Conservation (phyloP, 1,284 basidiomycete species). For the Nidula niveotomentosa region DNA sequence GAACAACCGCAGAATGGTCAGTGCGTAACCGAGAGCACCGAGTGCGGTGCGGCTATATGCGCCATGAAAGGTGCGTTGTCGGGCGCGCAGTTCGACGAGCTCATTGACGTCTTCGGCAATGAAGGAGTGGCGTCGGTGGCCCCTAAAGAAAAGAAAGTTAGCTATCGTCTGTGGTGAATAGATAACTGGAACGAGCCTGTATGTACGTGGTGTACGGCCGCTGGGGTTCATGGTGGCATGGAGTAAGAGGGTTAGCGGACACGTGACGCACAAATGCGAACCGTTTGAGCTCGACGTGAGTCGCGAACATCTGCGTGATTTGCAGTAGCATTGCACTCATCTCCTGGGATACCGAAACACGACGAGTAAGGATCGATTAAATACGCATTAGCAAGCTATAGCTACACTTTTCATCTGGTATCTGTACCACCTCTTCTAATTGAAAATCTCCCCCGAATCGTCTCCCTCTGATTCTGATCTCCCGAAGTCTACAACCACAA, state of each 20-base stretch:
- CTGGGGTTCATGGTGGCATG: background rate
- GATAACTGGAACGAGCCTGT: background rate
- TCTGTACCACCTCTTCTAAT: too few species aligned
- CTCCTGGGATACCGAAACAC: too few species aligned
- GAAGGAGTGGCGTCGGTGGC: slow-evolving; percentile 61
- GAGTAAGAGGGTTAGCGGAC: background rate
- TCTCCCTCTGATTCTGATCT: too few species aligned
- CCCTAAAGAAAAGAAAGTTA: slow-evolving; percentile 32
- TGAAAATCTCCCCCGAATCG: too few species aligned
- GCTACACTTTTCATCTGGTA: too few species aligned
- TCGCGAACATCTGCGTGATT: too few species aligned
- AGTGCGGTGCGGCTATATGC: slow-evolving; percentile 79
- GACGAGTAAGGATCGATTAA: too few species aligned
- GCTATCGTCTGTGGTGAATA: background rate
- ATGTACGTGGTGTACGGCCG: background rate
- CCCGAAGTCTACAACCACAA: too few species aligned
- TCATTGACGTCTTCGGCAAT: slow-evolving; percentile 58
- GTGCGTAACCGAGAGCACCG: slow-evolving; percentile 70
- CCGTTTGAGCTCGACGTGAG: background rate
- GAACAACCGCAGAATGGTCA: slow-evolving; percentile 78
- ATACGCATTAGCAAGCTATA: too few species aligned
- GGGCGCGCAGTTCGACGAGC: slow-evolving; percentile 73
- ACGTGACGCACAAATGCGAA: background rate
- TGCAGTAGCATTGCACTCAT: too few species aligned
- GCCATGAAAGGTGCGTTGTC: slow-evolving; percentile 80